Base-by-base conservation (phyloP, 1,284 basidiomycete species). In the Schizopora paradoxa region DNA sequence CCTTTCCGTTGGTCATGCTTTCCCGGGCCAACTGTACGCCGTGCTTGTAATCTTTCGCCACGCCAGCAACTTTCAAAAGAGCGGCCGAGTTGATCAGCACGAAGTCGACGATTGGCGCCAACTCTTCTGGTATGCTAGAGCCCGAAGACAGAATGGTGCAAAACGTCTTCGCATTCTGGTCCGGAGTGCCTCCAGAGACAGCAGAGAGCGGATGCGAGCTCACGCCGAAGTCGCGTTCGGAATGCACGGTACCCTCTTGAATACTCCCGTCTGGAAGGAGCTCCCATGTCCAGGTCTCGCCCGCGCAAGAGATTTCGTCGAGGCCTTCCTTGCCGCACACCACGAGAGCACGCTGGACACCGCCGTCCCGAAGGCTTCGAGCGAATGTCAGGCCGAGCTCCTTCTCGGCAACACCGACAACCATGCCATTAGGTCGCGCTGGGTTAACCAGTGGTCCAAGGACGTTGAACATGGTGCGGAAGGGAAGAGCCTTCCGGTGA, bases 391-490 rank as follows among this genome's bases (percentile, higher is more conserved):
- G 63, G 0, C 94, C 95, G n/a, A 99, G 77, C 53, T 85, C 82
- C 43, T 73, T 78, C 51, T 86, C 85, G 10, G 93, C 88, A 18
- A 99, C 88, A 43, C 95, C 95, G 23, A 98, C 75, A 10, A 99
- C 79, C 82, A 97, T 87, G 18, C 90, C 80, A 21, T 73, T 72
- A 0, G 95, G 95, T 14, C 72, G 69, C 0, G 91, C 87, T 0
- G 95, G 96, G 66, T 97, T 98, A 66, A 97, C 87, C 33, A 98
- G 75, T 0, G 95, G 95, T 0, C 96, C 95, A 32, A 98, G 76
- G 48, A 96, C 72, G 68, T 99, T 99, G 78, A 98, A 98, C 70
- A 99, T 84, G 2, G 95, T 98, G 21, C 94, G 88, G 72, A 97
- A 97, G 48, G 93, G 92, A 43, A 99, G 80, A 0, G 80, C 69